phyloP scores from a whole-genome alignment of 116 monocot species.

The Posidonia oceanica region DNA sequence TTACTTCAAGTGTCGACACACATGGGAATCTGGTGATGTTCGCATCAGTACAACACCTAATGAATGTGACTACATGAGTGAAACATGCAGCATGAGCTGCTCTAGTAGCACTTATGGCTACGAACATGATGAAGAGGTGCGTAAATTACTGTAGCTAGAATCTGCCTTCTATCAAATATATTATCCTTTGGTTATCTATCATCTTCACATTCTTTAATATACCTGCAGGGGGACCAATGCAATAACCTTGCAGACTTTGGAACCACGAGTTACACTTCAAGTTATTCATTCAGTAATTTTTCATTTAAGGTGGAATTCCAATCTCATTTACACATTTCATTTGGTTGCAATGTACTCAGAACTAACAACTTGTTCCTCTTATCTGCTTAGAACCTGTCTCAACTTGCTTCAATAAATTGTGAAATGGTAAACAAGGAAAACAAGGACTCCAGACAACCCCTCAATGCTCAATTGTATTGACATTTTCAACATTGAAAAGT shows the following conservation, averaged over 20 bases:
- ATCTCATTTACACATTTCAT: neutral
- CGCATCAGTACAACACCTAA: slow-evolving; percentile 14
- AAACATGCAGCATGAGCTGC: slow-evolving; percentile 53
- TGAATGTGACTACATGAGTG: slow-evolving; percentile 33
- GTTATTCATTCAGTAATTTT: slow-evolving; percentile 96
- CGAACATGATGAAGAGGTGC: slow-evolving; percentile 70
- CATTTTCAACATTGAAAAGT: neutral
- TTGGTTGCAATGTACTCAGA: neutral
- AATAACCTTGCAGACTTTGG: slow-evolving; percentile 63
- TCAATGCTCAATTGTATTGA: slow-evolving; percentile 4
- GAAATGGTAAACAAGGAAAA: slow-evolving; percentile 69
- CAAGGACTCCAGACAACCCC: slow-evolving; percentile 17
- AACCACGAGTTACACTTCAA: slow-evolving; percentile 14
- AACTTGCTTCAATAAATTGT: slow-evolving; percentile 91
- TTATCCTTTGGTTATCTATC: neutral
- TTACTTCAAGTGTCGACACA: slow-evolving; percentile 72
- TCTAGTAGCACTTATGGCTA: slow-evolving; percentile 43
- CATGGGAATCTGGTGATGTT: slow-evolving; percentile 49
- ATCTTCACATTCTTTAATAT: neutral
- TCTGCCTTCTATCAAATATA: neutral
- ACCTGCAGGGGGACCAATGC: slow-evolving; percentile 61
- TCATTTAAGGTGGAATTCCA: slow-evolving; percentile 67
- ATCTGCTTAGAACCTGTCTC: slow-evolving; percentile 68
- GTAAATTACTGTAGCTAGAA: neutral
- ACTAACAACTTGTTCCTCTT: neutral